Percentiles rank a stretch among this genome's conserved stretches.
Evolutionary conservation across 2,329 filamentous ascomycete genomes (phyloP).

Genomic region (Tolypocladium tundrense): DNA sequence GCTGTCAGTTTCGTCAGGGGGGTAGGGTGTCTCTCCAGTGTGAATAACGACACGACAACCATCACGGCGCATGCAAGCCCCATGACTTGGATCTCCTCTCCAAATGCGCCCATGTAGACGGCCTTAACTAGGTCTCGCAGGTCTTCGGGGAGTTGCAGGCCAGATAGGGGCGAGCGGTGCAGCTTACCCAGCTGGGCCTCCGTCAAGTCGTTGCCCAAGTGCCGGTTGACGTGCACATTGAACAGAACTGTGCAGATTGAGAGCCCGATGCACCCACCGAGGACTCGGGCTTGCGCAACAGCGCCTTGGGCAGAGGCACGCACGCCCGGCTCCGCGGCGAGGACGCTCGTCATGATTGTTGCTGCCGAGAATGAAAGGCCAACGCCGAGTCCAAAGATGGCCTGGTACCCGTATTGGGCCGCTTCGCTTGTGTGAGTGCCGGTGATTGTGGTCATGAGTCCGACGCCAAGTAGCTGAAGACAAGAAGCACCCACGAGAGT

Average conservation of each 20-base stretch:
- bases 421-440: conserved; percentile 20
- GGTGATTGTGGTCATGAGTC: conserved; percentile 36
- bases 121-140: conserved; percentile 24
- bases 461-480: conserved; percentile 42
- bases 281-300: conserved; percentile 47
- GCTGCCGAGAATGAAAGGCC: conserved; percentile 47
- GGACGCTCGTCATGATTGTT: conserved; percentile 47
- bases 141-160: conserved; percentile 21
- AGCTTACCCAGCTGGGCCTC: conserved; percentile 28
- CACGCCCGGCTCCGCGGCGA: conserved; percentile 34
- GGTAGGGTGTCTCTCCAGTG: conserved; percentile 30
- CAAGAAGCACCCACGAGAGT: conserved; percentile 38
- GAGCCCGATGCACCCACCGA: conserved; percentile 50
- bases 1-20: conserved; percentile 21
- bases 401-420: conserved; percentile 43
- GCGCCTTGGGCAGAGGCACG: conserved; percentile 50
- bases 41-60: conserved; percentile 31
- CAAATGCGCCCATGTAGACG: conserved; percentile 36
- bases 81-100: conserved; percentile 35
- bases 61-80: conserved; percentile 31
- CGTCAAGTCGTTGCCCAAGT: conserved; percentile 25
- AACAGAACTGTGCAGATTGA: conserved; percentile 50
- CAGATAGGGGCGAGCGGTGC: conserved; percentile 32
- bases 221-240: conserved; percentile 31
- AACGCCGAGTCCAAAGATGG: conserved; percentile 48